Conservation (phyloP, 768 basidiomycete species). For the Inosperma sp. region DNA sequence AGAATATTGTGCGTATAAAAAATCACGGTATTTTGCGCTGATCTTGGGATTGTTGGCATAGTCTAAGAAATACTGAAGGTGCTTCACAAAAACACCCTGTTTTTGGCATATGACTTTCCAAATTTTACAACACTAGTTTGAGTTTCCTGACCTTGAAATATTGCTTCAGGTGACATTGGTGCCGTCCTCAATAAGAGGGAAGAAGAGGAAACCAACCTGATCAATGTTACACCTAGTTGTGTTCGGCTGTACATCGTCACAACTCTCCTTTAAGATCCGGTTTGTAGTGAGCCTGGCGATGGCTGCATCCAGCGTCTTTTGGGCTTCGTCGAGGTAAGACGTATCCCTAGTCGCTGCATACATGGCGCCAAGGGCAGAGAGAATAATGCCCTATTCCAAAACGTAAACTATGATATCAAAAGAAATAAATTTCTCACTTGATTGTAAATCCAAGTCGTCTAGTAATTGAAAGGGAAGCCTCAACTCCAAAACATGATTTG, state of each 20-base stretch:
- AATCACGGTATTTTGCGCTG: slow-evolving; percentile 39
- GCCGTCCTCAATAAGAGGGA: not conserved
- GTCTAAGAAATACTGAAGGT: slow-evolving; percentile 48
- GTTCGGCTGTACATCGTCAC: slow-evolving; percentile 41
- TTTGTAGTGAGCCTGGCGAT: slow-evolving; percentile 38
- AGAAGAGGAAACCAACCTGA: slow-evolving; percentile 29
- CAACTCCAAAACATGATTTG: not conserved
- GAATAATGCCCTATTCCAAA: slow-evolving; percentile 44
- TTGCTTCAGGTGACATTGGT: slow-evolving; percentile 27
- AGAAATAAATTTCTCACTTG: slow-evolving; percentile 32
- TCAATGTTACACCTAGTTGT: slow-evolving; percentile 42
- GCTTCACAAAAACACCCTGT: slow-evolving; percentile 51
- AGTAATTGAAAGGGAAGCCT: not conserved
- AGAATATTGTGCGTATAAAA: slow-evolving; percentile 38
- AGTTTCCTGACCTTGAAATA: slow-evolving; percentile 37
- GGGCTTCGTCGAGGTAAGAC: slow-evolving; percentile 42
- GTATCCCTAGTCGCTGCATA: slow-evolving; percentile 36
- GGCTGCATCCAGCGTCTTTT: slow-evolving; percentile 51
- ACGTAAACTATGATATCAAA: not conserved
- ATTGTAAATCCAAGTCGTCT: slow-evolving; percentile 61
- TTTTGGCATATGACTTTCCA: not conserved
- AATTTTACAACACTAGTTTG: not conserved
- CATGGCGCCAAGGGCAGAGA: slow-evolving; percentile 48
- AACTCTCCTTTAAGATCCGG: slow-evolving; percentile 46
- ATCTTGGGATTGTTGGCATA: slow-evolving; percentile 38